phyloP scores from a whole-genome alignment of 331 rosid species.

The Quercus tomentella region DNA sequence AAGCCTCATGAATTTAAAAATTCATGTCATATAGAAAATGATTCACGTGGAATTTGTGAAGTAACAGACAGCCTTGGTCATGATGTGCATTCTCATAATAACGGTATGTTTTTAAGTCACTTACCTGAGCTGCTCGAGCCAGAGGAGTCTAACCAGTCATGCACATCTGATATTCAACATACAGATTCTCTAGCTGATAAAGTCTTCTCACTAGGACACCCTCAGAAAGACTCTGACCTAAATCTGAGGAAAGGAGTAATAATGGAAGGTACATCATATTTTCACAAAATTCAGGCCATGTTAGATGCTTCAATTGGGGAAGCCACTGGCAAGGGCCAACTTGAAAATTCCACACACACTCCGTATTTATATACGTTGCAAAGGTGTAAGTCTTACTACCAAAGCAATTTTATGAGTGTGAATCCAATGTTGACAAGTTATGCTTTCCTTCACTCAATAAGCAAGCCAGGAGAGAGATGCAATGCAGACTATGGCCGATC shows the following conservation, averaged over 20 bases:
- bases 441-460: constrained; percentile 38
- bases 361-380: constrained; percentile 35
- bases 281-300: constrained; percentile 18
- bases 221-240: constrained; percentile 26
- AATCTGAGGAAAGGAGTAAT: constrained; percentile 31
- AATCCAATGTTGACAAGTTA: constrained; percentile 70
- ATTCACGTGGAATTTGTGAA: constrained; percentile 27
- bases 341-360: constrained; percentile 19
- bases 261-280: constrained; percentile 32
- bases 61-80: constrained; percentile 23
- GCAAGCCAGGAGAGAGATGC: constrained; percentile 36
- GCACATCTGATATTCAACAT: constrained; percentile 25
- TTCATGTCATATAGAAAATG: constrained; percentile 17
- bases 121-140: constrained; percentile 29
- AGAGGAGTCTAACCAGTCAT: constrained; percentile 33
- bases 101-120: constrained; percentile 29
- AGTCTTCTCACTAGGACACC: constrained; percentile 13
- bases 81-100: constrained; percentile 26
- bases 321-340: constrained; percentile 29
- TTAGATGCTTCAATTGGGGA: constrained; percentile 27
- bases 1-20: constrained; percentile 38
- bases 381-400: constrained; percentile 32
- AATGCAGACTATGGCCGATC: constrained; percentile 22
- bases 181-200: constrained; percentile 21
- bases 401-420: constrained; percentile 52